A percentile compares a stretch with the other conserved stretches of the same genome.
phyloP scores from a whole-genome alignment of 495 filamentous ascomycete genomes.

The Corynascus novoguineensis region DNA sequence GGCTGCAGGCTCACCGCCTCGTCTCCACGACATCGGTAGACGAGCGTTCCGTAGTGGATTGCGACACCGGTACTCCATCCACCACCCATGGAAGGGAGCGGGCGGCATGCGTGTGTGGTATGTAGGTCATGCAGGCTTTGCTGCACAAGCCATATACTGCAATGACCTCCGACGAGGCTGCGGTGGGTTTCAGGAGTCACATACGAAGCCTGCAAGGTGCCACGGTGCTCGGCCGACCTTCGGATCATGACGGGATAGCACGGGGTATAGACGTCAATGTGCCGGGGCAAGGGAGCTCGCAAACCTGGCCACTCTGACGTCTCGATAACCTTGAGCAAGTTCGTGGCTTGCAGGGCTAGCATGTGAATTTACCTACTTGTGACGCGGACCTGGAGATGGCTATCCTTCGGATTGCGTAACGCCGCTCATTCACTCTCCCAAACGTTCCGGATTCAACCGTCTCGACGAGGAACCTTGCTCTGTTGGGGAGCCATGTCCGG shows the following conservation, averaged over 20 bases:
- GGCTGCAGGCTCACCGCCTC: slow-evolving; percentile 15
- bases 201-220: no score
- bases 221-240: not conserved
- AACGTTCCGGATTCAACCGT: slow-evolving; percentile 10
- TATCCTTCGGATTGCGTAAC: not conserved
- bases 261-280: not conserved
- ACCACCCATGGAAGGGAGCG: not conserved
- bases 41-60: not conserved
- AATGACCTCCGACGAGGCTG: no score
- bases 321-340: not conserved
- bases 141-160: no score
- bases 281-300: no score
- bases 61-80: slow-evolving; percentile 1
- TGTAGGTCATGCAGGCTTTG: not conserved
- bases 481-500: slow-evolving; percentile 1
- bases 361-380: no score
- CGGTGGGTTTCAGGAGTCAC: no score
- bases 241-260: not conserved
- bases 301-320: no score
- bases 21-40: slow-evolving; percentile 13
- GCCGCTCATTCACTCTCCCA: not conserved
- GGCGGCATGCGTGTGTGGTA: not conserved
- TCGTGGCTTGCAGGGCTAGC: not conserved
- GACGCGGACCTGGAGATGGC: no score
- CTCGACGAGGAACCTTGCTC: not conserved